phyloP scores from a whole-genome alignment of 1,284 basidiomycete species.

The Ceratobasidium sp. region DNA sequence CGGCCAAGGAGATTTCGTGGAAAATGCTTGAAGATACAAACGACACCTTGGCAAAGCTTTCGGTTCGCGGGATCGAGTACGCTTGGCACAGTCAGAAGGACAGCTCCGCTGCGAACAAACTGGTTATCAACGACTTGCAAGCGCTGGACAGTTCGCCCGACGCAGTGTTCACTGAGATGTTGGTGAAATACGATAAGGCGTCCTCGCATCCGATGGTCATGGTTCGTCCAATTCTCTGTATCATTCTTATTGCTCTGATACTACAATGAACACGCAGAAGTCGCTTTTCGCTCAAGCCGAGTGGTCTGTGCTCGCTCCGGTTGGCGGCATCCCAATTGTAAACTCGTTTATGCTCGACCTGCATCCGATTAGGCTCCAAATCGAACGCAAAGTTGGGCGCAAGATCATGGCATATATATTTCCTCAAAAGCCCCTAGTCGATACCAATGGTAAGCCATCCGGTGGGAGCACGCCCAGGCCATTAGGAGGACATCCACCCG shows the following conservation, averaged over 20 bases:
- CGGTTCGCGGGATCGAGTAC: conserved; percentile 82
- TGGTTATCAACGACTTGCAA: conserved; percentile 78
- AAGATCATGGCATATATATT: conserved; percentile 92
- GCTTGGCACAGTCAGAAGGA: conserved; percentile 90
- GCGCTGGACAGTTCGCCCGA: conserved; percentile 90
- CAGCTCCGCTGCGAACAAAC: conserved; percentile 84
- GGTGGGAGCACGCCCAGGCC: conserved; percentile 61
- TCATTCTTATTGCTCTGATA: conserved; percentile 42
- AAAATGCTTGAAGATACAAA: conserved; percentile 84
- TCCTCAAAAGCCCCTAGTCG: conserved; percentile 50
- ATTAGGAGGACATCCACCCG: conserved; percentile 49
- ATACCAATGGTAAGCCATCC: conserved; percentile 46
- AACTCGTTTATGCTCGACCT: conserved; percentile 84
- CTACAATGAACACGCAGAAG: conserved; percentile 55
- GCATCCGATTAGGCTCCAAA: conserved; percentile 88
- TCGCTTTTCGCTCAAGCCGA: conserved; percentile 75
- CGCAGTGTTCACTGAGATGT: conserved; percentile 89
- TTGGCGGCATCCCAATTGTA: conserved; percentile 94
- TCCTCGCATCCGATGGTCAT: conserved; percentile 72
- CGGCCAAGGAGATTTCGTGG: conserved; percentile 92
- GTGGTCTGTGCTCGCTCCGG: conserved; percentile 87
- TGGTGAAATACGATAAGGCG: conserved; percentile 72
- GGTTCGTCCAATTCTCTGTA: conserved; percentile 56
- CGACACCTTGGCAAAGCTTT: conserved; percentile 86
- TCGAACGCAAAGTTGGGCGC: conserved; percentile 84